Conservation (phyloP, 352 stramenopile species). For the Phytophthora chlamydospora region DNA sequence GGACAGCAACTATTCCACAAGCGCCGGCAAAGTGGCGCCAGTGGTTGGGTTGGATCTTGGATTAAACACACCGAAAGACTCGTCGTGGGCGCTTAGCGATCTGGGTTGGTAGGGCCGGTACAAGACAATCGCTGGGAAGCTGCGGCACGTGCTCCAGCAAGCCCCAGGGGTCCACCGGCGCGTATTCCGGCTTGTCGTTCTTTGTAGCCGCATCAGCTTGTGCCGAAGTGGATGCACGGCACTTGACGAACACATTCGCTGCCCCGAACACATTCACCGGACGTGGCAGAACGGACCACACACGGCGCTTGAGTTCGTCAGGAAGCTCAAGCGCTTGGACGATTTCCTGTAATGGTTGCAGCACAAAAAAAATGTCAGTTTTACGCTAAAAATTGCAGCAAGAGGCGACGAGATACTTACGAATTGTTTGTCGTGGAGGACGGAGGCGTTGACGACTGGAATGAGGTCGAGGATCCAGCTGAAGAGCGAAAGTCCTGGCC, state of each 20-base stretch:
- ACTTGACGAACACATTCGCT: conserved; percentile 35
- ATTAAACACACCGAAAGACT: conserved; percentile 76
- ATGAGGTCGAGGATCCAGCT: conserved; percentile 90
- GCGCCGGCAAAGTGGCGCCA: neutral
- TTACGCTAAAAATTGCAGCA: conserved; percentile 2
- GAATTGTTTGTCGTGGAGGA: conserved; percentile 78
- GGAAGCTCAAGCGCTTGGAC: conserved; percentile 69
- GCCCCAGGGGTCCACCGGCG: conserved; percentile 75
- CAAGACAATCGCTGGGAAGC: conserved; percentile 70
- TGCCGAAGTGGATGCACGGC: conserved; percentile 20
- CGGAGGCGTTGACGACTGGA: conserved; percentile 71
- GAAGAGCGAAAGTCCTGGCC: conserved; percentile 76
- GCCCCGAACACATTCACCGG: conserved; percentile 39
- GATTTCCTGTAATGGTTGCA: conserved; percentile 56
- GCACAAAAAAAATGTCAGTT: conserved; percentile 21
- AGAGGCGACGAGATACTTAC: conserved; percentile 45
- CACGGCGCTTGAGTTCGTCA: conserved; percentile 58
- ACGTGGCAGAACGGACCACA: conserved; percentile 77
- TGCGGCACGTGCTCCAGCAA: conserved; percentile 74
- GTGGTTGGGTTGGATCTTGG: conserved; percentile 7
- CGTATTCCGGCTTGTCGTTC: conserved; percentile 33
- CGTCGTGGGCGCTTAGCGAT: conserved; percentile 62
- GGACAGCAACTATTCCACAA: conserved; percentile 9
- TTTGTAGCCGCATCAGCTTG: conserved; percentile 33
- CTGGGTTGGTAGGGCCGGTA: conserved; percentile 43